Evolutionary conservation across 768 basidiomycete species (phyloP), one percentile per base, ranked within the genome.

Genomic region (Mycena kentingensis): DNA sequence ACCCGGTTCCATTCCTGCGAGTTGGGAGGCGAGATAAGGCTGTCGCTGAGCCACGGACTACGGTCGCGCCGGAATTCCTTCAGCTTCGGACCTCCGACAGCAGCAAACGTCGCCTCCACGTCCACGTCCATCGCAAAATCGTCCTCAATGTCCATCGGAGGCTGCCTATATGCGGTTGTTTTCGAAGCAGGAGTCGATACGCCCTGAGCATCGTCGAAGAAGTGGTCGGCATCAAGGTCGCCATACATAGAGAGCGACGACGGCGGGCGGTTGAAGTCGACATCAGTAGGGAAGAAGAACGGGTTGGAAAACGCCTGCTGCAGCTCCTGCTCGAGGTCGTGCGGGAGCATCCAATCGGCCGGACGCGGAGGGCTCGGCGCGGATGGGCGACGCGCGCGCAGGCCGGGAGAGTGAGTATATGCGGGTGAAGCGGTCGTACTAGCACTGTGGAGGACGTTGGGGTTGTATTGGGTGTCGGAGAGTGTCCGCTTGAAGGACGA

Each of bases 401-500:
- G n/a, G n/a, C n/a, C 28, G 2, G 55, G 52, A 45, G 58, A 58
- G 25, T 49, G 35, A 29, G 35, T 28, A 41, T 38, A 43, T 21
- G 38, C 42, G 37, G 49, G 65, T 4, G 63, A 63, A 42, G 37
- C 52, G 43, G 58, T 25, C 5, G 56, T 41, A 45, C 22, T 48
- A 19, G 51, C 46, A 21, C 41, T 62, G 54, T 52, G 51, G 3
- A 58, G 61, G 57, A 27, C 62, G 64, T 57, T 60, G 27, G 46
- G 51, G 22, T 52, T 60, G 35, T 55, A 54, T 15, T 49, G 34
- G 22, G 52, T 60, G 26, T 64, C 63, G 0, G 79, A 76, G n/a
- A 74, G 70, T 1, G 74, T 72, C 13, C 74, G 76, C 63, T 57
- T 77, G 56, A 10, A 64, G 51, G 12, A 21, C n/a, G 44, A 41